Conservation (phyloP, 495 filamentous ascomycete genomes). For the Aspergillus ostianus region DNA sequence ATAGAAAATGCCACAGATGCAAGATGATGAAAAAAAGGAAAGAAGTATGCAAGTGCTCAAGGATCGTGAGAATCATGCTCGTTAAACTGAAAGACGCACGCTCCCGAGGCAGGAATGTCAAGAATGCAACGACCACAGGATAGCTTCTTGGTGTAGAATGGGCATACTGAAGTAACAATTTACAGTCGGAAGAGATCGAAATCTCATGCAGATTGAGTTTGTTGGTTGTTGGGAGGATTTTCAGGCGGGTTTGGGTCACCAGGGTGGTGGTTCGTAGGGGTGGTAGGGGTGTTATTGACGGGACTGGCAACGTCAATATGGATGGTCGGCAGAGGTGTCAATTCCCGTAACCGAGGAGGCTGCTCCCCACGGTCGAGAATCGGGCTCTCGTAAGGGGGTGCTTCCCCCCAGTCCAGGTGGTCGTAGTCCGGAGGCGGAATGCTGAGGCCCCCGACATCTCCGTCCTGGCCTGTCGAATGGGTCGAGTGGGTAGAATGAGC, state of each 20-base stretch:
- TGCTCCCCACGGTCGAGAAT: constrained; percentile 18
- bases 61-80: neutral
- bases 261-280: constrained; percentile 22
- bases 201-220: neutral
- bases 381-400: constrained; percentile 43
- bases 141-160: no score
- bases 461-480: constrained; percentile 30
- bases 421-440: constrained; percentile 48
- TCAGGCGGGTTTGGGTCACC: constrained; percentile 2
- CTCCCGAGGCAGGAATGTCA: neutral
- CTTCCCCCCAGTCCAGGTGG: constrained; percentile 49
- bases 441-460: constrained; percentile 33
- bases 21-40: neutral
- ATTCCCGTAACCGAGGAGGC: constrained; percentile 20
- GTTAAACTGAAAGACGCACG: neutral
- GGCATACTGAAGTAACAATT: neutral
- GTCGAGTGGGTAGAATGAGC: constrained; percentile 25
- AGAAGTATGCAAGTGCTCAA: neutral
- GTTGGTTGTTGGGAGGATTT: neutral
- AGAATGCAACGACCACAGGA: neutral
- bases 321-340: constrained; percentile 38
- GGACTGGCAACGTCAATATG: constrained; percentile 42
- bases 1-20: constrained; percentile 9
- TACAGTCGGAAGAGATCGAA: neutral
- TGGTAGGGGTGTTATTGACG: constrained; percentile 28